Evolutionary conservation across 495 filamentous ascomycete genomes (phyloP), one percentile per base, ranked within the genome.

Genomic region (Hypoxylon trugodes): DNA sequence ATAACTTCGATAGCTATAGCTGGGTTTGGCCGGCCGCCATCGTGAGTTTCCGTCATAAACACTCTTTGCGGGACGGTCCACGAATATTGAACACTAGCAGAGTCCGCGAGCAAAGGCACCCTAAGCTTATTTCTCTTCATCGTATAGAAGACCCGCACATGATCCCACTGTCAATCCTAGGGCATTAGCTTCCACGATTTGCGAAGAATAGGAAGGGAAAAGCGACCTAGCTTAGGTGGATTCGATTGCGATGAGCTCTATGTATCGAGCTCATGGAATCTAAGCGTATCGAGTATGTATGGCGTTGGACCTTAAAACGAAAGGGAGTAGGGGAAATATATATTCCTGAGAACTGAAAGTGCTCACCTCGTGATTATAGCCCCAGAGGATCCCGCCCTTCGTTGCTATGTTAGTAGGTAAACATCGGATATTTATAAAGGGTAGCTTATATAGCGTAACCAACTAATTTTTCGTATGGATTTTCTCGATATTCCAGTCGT

Each of bases 381-480:
- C 53, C 54, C 54, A 58, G 16, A 58, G 3, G 21, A 58, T 58
- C 18, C 54, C 43, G 9, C 6, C 41, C 42, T 58, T 49, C 3
- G 28, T 10, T 13, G 10, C 28, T 18, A 6, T 3, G 40, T 58
- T 16, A 47, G 42, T 26, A 22, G 16, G n/a, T 15, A 21, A 1
- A 8, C 13, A 16, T 43, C 25, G 3, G n/a, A n/a, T n/a, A n/a
- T n/a, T n/a, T 16, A 45, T 38, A 1, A 12, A 21, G 16, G 28
- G 15, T 22, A 25, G 1, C 13, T n/a, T 47, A 9, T 2, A 9
- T 9, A 47, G 12, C 4, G 4, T 36, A 22, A 46, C 53, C 47
- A 1, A 57, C 53, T 10, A 57, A 12, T 26, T 47, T 46, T 24
- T 57, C 40, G 22, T 46, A 57, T 1, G 53, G 40, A 15, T 47